Evolutionary conservation across 1,284 basidiomycete species (phyloP), one percentile per base, ranked within the genome.

Genomic region (Earliella scabrosa): DNA sequence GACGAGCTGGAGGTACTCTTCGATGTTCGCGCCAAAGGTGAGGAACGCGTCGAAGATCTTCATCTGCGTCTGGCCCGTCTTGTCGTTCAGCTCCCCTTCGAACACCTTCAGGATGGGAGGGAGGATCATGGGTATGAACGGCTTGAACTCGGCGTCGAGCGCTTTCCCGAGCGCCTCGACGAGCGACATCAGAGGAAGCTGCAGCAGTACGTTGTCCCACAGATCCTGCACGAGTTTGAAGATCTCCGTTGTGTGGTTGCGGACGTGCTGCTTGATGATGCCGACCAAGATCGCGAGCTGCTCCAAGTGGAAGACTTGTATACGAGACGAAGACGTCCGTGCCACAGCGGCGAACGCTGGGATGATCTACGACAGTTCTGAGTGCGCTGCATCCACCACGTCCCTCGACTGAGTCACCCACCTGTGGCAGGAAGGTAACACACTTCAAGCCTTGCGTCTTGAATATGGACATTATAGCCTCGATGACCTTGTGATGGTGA

Each of bases 381-480:
- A 60, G 38, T 14, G 43, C 23, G 26, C 21, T 13, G 24, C 10
- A 39, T n/a, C 36, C 29, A 26, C 8, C 31, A n/a, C n/a, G n/a
- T 44, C 23, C 10, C 20, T 31, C 44, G 34, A 35, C 3, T 23
- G 11, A 1, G 5, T 48, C 4, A 59, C 79, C 60, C 67, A 94
- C 94, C 80, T 97, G 94, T 41, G 97, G 94, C 32, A 99, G 76
- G 77, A 98, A 99, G 4, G 93, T 87, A 27, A 98, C 96, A 71
- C 96, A 98, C 79, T 96, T 95, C 67, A 99, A 77, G 8, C 97
- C 94, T 71, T 99, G 95, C 0, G 96, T 98, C 74, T 97, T 95
- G 83, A 99, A 99, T 61, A 99, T 98, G 58, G 96, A 93, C 94
- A 99, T 99, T 67, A 99, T 92, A 2, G 97, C 96, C 72, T 99